Evolutionary conservation across 306 rosid species (phyloP).

Genomic region (Vigna unguiculata): DNA sequence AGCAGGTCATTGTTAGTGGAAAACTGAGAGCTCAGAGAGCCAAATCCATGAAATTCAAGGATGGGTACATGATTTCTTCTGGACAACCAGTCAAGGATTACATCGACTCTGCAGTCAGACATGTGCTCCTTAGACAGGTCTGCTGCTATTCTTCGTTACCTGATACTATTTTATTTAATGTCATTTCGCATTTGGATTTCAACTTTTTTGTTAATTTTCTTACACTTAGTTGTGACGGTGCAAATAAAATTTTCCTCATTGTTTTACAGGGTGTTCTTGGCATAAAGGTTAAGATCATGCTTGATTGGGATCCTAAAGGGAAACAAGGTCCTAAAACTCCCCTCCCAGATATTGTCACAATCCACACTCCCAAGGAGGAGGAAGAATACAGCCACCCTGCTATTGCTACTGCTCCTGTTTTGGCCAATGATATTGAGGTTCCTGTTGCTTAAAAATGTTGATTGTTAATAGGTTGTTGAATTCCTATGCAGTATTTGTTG

Average conservation of each 20-base stretch:
- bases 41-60: constrained; percentile 32
- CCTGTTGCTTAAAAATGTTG: constrained; percentile 9
- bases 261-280: constrained; percentile 16
- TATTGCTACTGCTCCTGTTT: neutral
- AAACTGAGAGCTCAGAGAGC: constrained; percentile 28
- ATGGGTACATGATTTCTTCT: constrained; percentile 23
- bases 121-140: constrained; percentile 30
- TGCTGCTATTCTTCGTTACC: neutral
- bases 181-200: neutral
- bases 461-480: no score
- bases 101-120: constrained; percentile 25
- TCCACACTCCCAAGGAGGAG: constrained; percentile 17
- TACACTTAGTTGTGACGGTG: no score
- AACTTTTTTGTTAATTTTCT: neutral
- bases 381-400: neutral
- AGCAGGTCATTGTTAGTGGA: constrained; percentile 28
- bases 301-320: constrained; percentile 34
- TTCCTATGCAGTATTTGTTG: no score
- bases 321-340: constrained; percentile 31
- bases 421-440: constrained; percentile 20
- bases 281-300: constrained; percentile 27
- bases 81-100: constrained; percentile 31
- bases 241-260: neutral
- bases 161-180: neutral
- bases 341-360: constrained; percentile 18